Base-by-base conservation (phyloP, 441 rosid species). In the Sinapis alba region DNA sequence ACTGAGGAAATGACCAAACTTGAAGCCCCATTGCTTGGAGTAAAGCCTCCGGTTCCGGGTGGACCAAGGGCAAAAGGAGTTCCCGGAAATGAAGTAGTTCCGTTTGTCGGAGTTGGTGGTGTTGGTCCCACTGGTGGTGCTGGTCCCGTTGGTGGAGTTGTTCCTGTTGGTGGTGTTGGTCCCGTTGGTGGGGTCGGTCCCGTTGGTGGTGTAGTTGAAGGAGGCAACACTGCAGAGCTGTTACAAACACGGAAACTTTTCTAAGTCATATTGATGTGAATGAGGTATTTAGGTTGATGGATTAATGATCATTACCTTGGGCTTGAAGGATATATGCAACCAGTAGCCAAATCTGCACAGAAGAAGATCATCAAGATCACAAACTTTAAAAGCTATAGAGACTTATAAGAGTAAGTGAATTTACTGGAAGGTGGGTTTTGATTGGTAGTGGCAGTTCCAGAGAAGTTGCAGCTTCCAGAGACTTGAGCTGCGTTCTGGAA, bases 401-500 rank as follows among this genome's bases (percentile, higher is more conserved):
- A 69, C 6, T 71, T 13, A 62, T 5, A 47, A 10, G 12, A 7
- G n/a, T 66, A 3, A 1, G 54, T 30, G 38, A 66, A 80, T 50
- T 59, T 83, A 93, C 98, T 80, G 16, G 89, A 9, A 51, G 94
- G 95, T 12, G 89, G 87, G 75, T 51, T 82, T 53, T 79, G 11
- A 72, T 71, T 87, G 4, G 79, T 57, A 9, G 82, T 7, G 21
- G 99, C 98, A 65, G 95, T 45, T 38, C 87, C 88, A 5, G 92
- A 18, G 69, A 96, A 96, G 79, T 94, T 89, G 79, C 98, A 92
- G 87, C 82, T 85, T 1, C 89, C 97, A 32, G 60, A 0, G 74
- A 18, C 68, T 84, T 88, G 91, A 53, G 79, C 88, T 73, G 90
- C 90, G 79, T 18, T 90, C 78, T 96, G 97, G 84, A 81, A 96